Conservation (phyloP, 176 grass and related monocot species). For the Coix lacrymajobi region DNA sequence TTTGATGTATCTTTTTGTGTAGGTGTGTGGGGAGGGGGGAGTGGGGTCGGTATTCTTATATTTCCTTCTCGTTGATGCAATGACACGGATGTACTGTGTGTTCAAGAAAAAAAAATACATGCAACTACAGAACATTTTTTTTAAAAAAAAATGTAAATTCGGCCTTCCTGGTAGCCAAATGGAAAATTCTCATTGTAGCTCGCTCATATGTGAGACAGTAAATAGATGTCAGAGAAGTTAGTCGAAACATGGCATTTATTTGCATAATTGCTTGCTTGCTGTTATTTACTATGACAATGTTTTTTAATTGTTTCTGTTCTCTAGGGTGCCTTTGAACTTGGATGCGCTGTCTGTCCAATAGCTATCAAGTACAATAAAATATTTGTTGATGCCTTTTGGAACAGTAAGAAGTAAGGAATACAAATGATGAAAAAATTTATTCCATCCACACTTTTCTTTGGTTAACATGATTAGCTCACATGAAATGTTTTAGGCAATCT, state of each 20-base stretch:
- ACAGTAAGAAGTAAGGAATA: constrained; percentile 96
- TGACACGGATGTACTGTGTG: too few species aligned
- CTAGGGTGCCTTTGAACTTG: constrained; percentile 95
- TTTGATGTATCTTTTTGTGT: background rate
- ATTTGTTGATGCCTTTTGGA: constrained; percentile 99
- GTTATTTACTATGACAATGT: background rate
- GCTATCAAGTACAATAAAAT: constrained; percentile 99
- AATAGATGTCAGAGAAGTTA: background rate
- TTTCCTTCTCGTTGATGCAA: too few species aligned
- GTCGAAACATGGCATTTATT: background rate
- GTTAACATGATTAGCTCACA: background rate
- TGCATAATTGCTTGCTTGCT: background rate
- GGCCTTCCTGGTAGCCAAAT: background rate
- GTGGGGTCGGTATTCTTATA: too few species aligned
- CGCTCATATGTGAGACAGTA: background rate
- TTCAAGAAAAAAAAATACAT: too few species aligned
- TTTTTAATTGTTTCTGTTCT: constrained; percentile 1
- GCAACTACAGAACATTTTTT: background rate
- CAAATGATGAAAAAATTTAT: constrained; percentile 7
- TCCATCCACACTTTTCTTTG: background rate
- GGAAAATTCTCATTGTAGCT: background rate
- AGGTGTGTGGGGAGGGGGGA: too few species aligned
- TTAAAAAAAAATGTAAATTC: background rate
- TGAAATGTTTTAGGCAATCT: constrained; percentile 66
- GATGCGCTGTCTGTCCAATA: constrained; percentile 94